Evolutionary conservation across 2,329 filamentous ascomycete genomes (phyloP).

Genomic region (Aureobasidium sp.): DNA sequence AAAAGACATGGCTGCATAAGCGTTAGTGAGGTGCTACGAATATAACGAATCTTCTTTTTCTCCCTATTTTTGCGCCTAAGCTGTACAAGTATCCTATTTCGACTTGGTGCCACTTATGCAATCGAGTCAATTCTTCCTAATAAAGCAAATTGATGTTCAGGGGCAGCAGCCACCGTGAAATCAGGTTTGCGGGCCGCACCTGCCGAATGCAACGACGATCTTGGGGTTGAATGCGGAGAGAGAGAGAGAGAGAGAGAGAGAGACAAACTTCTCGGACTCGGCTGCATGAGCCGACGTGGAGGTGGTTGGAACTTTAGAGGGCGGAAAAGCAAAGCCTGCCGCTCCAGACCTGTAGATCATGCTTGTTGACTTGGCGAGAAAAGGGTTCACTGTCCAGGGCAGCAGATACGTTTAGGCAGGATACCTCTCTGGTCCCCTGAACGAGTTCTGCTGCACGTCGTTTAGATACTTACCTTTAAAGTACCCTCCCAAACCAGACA

Average conservation of each 20-base stretch:
- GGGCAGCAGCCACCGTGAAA: not conserved
- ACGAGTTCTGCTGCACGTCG: not conserved
- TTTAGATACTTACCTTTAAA: not conserved
- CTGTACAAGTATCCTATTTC: too few relatives aligned
- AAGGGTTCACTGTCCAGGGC: not conserved
- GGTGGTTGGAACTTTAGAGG: not conserved
- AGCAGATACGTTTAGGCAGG: not conserved
- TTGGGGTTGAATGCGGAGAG: not conserved
- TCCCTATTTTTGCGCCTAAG: too few relatives aligned
- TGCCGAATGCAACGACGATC: not conserved
- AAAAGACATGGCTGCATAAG: not conserved
- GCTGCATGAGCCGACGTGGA: not conserved
- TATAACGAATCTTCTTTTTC: not conserved
- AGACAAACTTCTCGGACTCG: not conserved
- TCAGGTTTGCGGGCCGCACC: not conserved
- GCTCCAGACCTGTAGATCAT: not conserved
- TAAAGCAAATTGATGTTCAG: not conserved
- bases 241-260: too few relatives aligned
- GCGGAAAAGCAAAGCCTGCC: not conserved
- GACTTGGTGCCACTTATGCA: too few relatives aligned
- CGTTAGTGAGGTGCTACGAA: not conserved
- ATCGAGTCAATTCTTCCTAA: not conserved
- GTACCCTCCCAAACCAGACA: not conserved
- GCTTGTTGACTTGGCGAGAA: not conserved
- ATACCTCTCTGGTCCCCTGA: too few relatives aligned